Evolutionary conservation across 768 basidiomycete genomes (phyloP), one percentile per base, ranked within the genome.

Genomic region (Pisolithus microcarpus): DNA sequence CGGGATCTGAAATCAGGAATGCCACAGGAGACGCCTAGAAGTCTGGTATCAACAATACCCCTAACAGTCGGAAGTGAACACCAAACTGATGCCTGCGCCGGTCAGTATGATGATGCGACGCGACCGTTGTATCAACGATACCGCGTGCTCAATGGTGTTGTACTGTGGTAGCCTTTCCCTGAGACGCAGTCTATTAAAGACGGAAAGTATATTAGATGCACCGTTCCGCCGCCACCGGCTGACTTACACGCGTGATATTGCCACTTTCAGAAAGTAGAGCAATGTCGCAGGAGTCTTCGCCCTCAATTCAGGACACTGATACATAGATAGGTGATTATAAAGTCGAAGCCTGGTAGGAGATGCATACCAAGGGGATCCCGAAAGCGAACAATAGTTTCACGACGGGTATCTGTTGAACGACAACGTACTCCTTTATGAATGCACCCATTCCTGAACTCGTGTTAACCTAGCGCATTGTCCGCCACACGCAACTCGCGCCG

Each of bases 1-100:
- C 82, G 77, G 21, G 89, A 91, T 30, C 91, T 81, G 63, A 92
- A 92, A 63, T 93, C 91, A n/a, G 89, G 88, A 43, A 91, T 90
- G 9, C 88, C 88, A 56, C 88, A 91, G 5, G 88, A 90, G 40
- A 91, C 88, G 62, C 88, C 88, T 91, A 48, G 11, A 34, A 52
- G n/a, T 39, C 37, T 21, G 2, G 54, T 34, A 56, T 48, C 18
- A 52, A 21, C 28, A 11, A 42, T 1, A 34, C 34, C 34, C 19
- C 5, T 34, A 11, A 4, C 4, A 15, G 7, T 6, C 5, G 48
- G 36, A 48, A 10, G 40, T 34, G 23, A 46, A 30, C 28, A 51
- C 16, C 15, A 24, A 28, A 88, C 87, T 90, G 49, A 92, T 91
- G 47, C 89, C 89, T 56, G 87, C 87, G 46, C 91, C 91, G 43